phyloP scores from a whole-genome alignment of 257 asterid species.

The Solanum rostratum region DNA sequence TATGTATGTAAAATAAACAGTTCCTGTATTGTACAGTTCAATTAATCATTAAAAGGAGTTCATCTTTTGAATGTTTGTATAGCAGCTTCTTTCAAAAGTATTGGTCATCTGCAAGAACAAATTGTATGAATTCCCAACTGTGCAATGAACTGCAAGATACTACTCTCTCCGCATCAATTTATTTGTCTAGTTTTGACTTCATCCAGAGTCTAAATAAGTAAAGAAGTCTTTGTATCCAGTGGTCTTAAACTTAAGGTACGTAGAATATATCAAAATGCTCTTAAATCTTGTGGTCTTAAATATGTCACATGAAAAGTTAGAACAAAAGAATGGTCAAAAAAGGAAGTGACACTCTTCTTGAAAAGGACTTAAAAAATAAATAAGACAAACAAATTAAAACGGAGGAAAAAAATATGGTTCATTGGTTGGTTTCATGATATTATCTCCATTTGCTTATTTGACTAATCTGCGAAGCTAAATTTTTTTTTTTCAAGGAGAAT shows the following conservation, averaged over 20 bases:
- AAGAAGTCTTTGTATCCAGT: too few relatives aligned
- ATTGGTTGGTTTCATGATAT: neutral
- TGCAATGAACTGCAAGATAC: neutral
- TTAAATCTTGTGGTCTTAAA: too few relatives aligned
- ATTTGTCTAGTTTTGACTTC: neutral
- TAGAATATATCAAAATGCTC: too few relatives aligned
- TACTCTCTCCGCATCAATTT: neutral
- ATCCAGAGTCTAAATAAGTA: too few relatives aligned
- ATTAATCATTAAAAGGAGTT: neutral
- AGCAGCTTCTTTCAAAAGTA: neutral
- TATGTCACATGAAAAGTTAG: too few relatives aligned
- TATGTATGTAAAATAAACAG: neutral
- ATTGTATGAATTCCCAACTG: neutral
- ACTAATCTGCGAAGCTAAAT: neutral
- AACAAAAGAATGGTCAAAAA: too few relatives aligned
- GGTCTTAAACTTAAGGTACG: too few relatives aligned
- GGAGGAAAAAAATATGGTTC: neutral
- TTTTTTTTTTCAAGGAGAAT: neutral
- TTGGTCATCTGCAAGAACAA: neutral
- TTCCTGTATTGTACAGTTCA: neutral
- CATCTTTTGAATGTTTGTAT: neutral
- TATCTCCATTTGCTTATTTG: neutral
- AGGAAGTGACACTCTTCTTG: too few relatives aligned
- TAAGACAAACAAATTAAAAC: too few relatives aligned
- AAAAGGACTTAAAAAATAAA: too few relatives aligned